Base-by-base conservation (phyloP, 139 green algal species). In the Chlorella sp. region DNA sequence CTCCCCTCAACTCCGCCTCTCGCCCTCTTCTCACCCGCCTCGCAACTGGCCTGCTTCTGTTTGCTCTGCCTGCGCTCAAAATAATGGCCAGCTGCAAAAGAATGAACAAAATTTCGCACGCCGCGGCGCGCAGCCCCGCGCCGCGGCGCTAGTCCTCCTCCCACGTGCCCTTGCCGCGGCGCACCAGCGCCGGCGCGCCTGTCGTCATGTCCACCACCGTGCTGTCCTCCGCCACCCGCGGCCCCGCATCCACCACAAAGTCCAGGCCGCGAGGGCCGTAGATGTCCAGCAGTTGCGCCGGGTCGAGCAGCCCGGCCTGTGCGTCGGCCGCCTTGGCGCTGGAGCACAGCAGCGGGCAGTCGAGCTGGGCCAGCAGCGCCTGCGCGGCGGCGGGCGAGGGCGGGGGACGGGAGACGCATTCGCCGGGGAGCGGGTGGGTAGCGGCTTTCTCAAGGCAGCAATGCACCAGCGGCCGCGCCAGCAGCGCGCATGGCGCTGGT, bases 181-280 rank as follows among this genome's bases (percentile, higher is more conserved):
- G 82, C 43, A 96, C 29, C 15, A 97, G 64, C 29, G 84, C 73
- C 0, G 93, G 90, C 51, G 83, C 77, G 0, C 53, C 35, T 0
- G 79, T 70, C 6, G 89, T 94, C 81, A 94, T 86, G 55, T 95
- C 91, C 15, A 96, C 79, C 25, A 96, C 86, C 17, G 92, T 94
- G 31, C 82, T 90, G 2, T 82, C 80, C 41, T 88, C 86, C 2
- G 80, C 84, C 1, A 87, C 58, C 14, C 84, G 77, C 3, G 75
- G 59, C 2, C 59, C 59, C 31, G 82, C 80, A 61, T 96, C 92
- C 15, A 97, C 88, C 14, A 97, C 88, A 77, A 97, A 97, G 79
- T 94, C 90, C 3, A 97, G 71, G 7, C 91, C 91, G 0, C 77
- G 80, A 33, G 67, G 73, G 11, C 80, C 87, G 53, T 92, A 97